These are phyloP conservation scores for Zasmidium angulare DNA, from an alignment of 2,329 filamentous ascomycete genomes.

Conservation along the genomic window DNA sequence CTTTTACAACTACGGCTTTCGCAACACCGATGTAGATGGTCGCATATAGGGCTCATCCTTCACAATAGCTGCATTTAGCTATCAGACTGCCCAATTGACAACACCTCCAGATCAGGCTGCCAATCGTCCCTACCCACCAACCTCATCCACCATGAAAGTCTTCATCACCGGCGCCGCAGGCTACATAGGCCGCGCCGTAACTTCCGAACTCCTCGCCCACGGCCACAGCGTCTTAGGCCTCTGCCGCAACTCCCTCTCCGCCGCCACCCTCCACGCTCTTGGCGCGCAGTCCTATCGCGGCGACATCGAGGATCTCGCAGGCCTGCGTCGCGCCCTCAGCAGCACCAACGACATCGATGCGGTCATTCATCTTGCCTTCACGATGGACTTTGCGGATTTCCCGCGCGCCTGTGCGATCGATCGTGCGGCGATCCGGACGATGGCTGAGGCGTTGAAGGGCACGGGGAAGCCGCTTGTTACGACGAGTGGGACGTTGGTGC, in stretches of 20 bases:
- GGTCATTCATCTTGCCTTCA: conserved; percentile 45
- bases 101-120: not conserved
- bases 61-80: not conserved
- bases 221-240: conserved; percentile 46
- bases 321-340: conserved; percentile 41
- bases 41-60: not conserved
- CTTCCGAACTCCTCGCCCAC: conserved; percentile 37
- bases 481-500: conserved; percentile 34
- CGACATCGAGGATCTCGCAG: conserved; percentile 39
- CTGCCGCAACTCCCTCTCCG: conserved; percentile 37
- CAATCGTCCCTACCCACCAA: not conserved
- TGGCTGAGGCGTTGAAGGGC: conserved; percentile 37
- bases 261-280: conserved; percentile 38
- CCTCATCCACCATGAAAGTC: conserved; percentile 12
- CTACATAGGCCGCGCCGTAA: conserved; percentile 40
- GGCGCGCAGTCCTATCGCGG: conserved; percentile 45
- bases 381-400: conserved; percentile 24
- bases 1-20: not conserved
- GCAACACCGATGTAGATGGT: not conserved
- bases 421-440: conserved; percentile 39
- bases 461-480: conserved; percentile 41
- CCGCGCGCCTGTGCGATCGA: conserved; percentile 34
- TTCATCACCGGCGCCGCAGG: conserved; percentile 47
- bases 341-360: conserved; percentile 37
- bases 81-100: not conserved